Evolutionary conservation across 306 rosid species (phyloP), one percentile per base, ranked within the genome.

Genomic region (Carpinus fangiana): DNA sequence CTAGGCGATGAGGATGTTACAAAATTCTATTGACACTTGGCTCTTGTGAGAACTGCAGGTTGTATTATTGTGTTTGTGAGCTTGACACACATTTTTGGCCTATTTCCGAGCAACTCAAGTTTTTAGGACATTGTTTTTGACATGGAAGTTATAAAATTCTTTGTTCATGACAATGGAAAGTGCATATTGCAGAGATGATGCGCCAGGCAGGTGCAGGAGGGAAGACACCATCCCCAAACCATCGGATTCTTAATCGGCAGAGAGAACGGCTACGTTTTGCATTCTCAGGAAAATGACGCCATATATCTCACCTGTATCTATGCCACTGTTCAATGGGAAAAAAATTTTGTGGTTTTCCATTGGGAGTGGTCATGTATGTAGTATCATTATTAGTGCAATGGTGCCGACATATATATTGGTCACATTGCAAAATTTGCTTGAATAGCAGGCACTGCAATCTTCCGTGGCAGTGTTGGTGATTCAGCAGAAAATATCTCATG

Each of bases 161-260:
- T 62, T 7, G n/a, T 62, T 62, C 68, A 62, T 84, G 70, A 86
- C 55, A 6, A 41, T 78, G 18, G 17, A 38, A 53, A 64, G 53
- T 81, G 69, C 77, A 48, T 82, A 57, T 76, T 85, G 84, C 97
- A 94, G 98, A 92, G 86, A 88, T 90, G 87, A 85, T 80, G 91
- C 96, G 94, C 72, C 88, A 81, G 72, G 84, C 86, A 57, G 94
- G 91, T 68, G 78, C 79, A 60, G 97, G 97, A 85, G 89, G 84
- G 76, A 91, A 86, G 74, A 28, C 82, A 60, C 68, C 90, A 52
- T 91, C 98, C 36, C 90, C 92, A 45, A 91, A 86, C 76, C 84
- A 82, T 80, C 77, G 76, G 72, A 82, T 78, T 73, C 76, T 84
- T 78, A 86, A 76, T 59, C 82, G 80, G 66, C 86, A 76, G 82